Percentiles rank a stretch among this genome's conserved stretches.
phyloP scores from a whole-genome alignment of 495 filamentous ascomycete species.

The Aspergillus mulundensis region DNA sequence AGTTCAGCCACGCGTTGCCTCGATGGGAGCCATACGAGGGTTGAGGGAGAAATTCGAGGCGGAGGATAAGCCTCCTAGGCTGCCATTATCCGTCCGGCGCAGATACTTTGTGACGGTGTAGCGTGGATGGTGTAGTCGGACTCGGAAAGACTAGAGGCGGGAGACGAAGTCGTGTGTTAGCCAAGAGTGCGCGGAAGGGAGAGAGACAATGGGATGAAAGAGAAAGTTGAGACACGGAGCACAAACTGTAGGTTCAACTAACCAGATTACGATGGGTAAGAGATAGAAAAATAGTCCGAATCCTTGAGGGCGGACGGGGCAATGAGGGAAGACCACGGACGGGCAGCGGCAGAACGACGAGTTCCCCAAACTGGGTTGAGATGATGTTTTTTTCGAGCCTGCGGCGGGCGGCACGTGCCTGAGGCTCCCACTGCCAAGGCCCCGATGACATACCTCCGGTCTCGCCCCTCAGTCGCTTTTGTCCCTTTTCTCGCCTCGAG shows the following conservation, averaged over 20 bases:
- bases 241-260: neutral
- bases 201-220: neutral
- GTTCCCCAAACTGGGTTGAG: constrained; percentile 13
- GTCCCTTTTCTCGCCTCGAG: constrained; percentile 7
- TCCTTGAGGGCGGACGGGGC: neutral
- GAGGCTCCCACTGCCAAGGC: constrained; percentile 22
- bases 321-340: constrained; percentile 1
- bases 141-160: constrained; percentile 6
- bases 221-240: neutral
- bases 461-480: constrained; percentile 7
- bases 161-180: constrained; percentile 14
- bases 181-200: constrained; percentile 1
- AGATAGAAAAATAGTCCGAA: neutral
- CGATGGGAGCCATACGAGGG: constrained; percentile 44
- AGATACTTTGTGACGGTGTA: neutral
- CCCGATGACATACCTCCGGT: constrained; percentile 19
- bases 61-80: constrained; percentile 27
- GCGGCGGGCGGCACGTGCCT: constrained; percentile 25
- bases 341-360: constrained; percentile 4
- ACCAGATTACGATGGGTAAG: neutral
- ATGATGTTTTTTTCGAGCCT: constrained; percentile 28
- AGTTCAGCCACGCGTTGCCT: constrained; percentile 42
- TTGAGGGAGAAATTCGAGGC: constrained; percentile 19
- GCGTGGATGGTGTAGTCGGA: constrained; percentile 1
- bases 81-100: constrained; percentile 32